phyloP scores from a whole-genome alignment of 257 asterid genomes.

The Capsicum pubescens region DNA sequence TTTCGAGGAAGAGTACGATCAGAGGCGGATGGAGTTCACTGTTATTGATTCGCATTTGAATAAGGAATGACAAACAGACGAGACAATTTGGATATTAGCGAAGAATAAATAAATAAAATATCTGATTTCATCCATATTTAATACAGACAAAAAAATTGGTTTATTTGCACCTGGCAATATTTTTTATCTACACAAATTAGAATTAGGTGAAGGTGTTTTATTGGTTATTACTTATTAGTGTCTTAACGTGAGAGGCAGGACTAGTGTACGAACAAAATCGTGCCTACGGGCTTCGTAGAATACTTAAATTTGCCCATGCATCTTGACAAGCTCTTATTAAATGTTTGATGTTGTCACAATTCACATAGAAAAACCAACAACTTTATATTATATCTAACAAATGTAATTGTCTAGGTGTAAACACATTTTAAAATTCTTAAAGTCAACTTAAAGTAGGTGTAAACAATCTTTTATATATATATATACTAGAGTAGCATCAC shows the following conservation, averaged over 20 bases:
- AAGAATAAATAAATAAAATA: no score
- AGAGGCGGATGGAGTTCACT: no score
- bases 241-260: not conserved
- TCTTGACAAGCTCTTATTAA: slow-evolving; percentile 5
- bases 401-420: not conserved
- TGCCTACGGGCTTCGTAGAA: not conserved
- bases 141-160: not conserved
- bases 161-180: not conserved
- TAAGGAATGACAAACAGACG: no score
- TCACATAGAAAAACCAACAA: not conserved
- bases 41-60: no score
- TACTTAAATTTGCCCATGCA: not conserved
- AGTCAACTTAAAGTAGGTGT: not conserved
- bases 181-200: not conserved
- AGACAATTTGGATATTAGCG: no score
- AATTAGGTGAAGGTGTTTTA: not conserved
- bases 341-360: not conserved
- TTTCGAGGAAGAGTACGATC: no score
- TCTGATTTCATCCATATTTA: no score
- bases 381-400: not conserved
- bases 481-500: no score
- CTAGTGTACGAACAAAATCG: not conserved
- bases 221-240: not conserved
- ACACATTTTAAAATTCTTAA: not conserved
- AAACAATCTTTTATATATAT: no score